These are phyloP conservation scores for Triadica sebifera DNA, from an alignment of 345 rosid genomes.

Conservation along the genomic window DNA sequence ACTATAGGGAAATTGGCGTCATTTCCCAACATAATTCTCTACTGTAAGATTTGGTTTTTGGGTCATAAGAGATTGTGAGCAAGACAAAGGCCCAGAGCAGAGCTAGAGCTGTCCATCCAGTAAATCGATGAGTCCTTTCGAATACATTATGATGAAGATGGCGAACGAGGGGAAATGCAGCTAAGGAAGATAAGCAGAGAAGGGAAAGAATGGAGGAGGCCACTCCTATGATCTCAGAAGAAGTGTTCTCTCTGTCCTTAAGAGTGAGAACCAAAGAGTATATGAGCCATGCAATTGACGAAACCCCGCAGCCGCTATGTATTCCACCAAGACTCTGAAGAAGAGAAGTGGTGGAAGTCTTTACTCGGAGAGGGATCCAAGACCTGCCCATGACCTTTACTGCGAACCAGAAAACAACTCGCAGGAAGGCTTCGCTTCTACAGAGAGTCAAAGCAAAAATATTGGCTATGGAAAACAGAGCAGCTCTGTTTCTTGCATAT, in stretches of 20 bases:
- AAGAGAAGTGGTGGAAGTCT: constrained; percentile 62
- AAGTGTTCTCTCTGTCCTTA: constrained; percentile 46
- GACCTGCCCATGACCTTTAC: constrained; percentile 54
- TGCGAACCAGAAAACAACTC: constrained; percentile 57
- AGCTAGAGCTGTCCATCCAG: constrained; percentile 68
- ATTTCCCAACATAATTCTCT: too few species aligned
- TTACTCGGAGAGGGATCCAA: constrained; percentile 52
- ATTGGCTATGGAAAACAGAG: constrained; percentile 66
- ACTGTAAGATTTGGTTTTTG: constrained; percentile 49
- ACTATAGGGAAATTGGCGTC: too few species aligned
- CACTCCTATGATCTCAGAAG: constrained; percentile 55
- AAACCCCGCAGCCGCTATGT: constrained; percentile 75
- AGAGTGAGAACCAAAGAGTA: constrained; percentile 62
- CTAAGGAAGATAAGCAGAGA: constrained; percentile 51
- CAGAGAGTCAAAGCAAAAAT: constrained; percentile 66
- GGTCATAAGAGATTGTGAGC: constrained; percentile 60
- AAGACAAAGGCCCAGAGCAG: constrained; percentile 68
- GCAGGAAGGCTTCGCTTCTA: constrained; percentile 70
- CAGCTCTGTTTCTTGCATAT: constrained; percentile 62
- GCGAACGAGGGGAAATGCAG: constrained; percentile 77
- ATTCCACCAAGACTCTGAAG: constrained; percentile 78
- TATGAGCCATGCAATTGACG: constrained; percentile 69
- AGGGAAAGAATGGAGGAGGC: constrained; percentile 56
- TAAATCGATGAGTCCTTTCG: constrained; percentile 66
- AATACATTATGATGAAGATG: constrained; percentile 82